These are phyloP conservation scores for Leucocoprinus birnbaumii DNA, from an alignment of 768 basidiomycete genomes.

Conservation along the genomic window DNA sequence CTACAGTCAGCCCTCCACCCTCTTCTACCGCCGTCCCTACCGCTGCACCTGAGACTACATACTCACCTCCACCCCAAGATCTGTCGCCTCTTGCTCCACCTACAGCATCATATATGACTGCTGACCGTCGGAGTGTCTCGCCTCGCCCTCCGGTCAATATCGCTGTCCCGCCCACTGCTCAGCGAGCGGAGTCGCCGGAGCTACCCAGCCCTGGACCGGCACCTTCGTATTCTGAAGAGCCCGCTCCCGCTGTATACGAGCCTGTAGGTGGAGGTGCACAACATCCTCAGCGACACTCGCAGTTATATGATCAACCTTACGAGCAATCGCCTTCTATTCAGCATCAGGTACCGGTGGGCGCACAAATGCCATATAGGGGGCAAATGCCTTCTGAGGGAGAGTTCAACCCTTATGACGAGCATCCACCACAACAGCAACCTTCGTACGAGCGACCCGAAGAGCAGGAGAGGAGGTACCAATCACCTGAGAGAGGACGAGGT, in stretches of 20 bases:
- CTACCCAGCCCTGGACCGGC: conserved; percentile 35
- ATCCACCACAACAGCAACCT: too few relatives aligned
- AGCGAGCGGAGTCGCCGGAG: conserved; percentile 18
- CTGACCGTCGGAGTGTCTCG: conserved; percentile 13
- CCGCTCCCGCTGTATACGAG: conserved; percentile 18
- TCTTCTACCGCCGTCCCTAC: too few relatives aligned
- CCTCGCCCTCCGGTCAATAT: conserved; percentile 26
- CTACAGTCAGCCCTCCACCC: conserved; percentile 12
- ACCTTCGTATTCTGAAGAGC: conserved; percentile 28
- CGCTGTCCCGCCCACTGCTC: conserved; percentile 19
- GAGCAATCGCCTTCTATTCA: background rate
- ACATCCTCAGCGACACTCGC: background rate
- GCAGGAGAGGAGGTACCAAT: background rate
- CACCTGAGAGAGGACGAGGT: background rate
- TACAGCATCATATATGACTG: conserved; percentile 10
- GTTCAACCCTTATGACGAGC: background rate
- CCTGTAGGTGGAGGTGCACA: too few relatives aligned
- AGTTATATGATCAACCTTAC: background rate
- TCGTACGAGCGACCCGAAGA: background rate
- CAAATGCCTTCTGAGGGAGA: background rate
- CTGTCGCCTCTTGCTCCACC: conserved; percentile 2
- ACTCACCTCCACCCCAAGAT: too few relatives aligned
- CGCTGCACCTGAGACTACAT: too few relatives aligned
- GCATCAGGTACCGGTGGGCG: background rate
- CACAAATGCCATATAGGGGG: too few relatives aligned